These are phyloP conservation scores for Platanthera guangdongensis DNA, from an alignment of 106 monocot species.

Conservation along the genomic window DNA sequence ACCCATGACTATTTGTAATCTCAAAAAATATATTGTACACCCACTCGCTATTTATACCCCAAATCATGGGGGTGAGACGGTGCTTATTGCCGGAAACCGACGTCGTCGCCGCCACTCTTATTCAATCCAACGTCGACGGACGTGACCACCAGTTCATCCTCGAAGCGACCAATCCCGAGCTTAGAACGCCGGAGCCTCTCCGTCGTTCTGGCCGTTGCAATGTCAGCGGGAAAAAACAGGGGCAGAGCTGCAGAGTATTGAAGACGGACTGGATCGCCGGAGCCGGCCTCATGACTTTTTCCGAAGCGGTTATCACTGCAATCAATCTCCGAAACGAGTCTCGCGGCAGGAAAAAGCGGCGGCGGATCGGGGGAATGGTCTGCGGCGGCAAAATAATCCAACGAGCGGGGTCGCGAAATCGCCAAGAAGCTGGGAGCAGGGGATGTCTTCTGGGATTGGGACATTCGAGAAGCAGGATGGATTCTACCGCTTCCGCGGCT, in stretches of 20 bases:
- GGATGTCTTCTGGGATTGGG: constrained; percentile 92
- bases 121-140: constrained; percentile 79
- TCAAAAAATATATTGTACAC: no score
- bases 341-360: constrained; percentile 31
- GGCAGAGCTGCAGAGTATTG: constrained; percentile 57
- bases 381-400: constrained; percentile 16
- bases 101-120: constrained; percentile 69
- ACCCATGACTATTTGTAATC: no score
- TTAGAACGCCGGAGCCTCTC: constrained; percentile 42
- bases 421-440: constrained; percentile 45
- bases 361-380: constrained; percentile 49
- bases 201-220: constrained; percentile 33
- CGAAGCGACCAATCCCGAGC: constrained; percentile 54
- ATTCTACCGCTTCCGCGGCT: constrained; percentile 77
- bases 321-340: constrained; percentile 34
- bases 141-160: constrained; percentile 95
- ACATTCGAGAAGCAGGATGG: constrained; percentile 77
- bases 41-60: no score
- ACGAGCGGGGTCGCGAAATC: constrained; percentile 45
- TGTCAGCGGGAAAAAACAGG: constrained; percentile 52
- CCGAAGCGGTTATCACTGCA: constrained; percentile 42
- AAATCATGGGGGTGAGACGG: constrained; percentile 92
- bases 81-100: constrained; percentile 80
- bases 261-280: constrained; percentile 53
- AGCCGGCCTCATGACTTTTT: constrained; percentile 72